Base-by-base conservation (phyloP, 352 stramenopile species). In the Phytopythium ostracodes region DNA sequence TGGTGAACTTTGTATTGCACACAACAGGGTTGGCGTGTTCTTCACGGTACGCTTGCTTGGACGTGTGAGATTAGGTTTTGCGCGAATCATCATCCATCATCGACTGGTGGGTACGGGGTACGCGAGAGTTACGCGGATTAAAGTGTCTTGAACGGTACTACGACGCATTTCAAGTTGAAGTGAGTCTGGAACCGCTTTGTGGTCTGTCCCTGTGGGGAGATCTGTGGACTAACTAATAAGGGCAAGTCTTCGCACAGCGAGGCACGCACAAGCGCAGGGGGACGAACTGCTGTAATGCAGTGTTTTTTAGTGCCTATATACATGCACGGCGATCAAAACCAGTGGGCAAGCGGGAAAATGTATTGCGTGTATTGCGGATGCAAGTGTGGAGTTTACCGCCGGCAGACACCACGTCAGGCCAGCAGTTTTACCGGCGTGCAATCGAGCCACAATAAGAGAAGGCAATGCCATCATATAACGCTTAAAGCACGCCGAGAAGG, bases 401-500 rank as follows among this genome's bases (percentile, higher is more conserved):
- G 36, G 17, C 40, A 22, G 8, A n/a, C 40, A 22, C 42, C n/a
- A 49, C 20, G 15, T 25, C 20, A 7, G n/a, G 20, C n/a, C 42
- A 49, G 0, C 10, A 10, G 44, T 27, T 51, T 31, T 11, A 15
- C n/a, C 22, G 9, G 15, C 18, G 10, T 9, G 4, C 10, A 18
- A 52, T 52, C 22, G 17, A 33, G 6, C n/a, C 4, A 31, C 49
- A 6, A 15, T 17, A 24, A 27, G 33, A 25, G 10, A 31, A 46
- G 15, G 18, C 36, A 35, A 29, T 17, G 36, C 18, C 24, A 18
- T 9, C 9, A 11, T 31, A 18, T 4, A 10, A 17, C n/a, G 12
- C 15, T 56, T 61, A 74, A 20, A 77, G 58, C 10, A 70, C 25
- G 35, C 70, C 70, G 52, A 77, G 49, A 46, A 77, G 67, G 59